phyloP scores from a whole-genome alignment of 2,329 filamentous ascomycete species.

The Diatrype stigma region DNA sequence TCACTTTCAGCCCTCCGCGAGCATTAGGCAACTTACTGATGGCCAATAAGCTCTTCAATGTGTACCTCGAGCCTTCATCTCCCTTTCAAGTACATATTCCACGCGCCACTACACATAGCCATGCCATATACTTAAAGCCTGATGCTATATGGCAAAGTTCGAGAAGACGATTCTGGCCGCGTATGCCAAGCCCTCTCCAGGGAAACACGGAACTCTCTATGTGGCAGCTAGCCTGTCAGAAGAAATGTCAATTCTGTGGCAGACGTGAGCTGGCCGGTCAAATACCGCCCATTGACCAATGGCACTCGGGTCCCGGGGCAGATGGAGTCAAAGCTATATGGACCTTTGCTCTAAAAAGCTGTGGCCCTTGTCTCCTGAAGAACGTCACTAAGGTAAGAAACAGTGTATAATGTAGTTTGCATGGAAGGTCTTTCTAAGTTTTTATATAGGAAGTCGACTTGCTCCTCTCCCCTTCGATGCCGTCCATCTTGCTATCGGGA shows the following conservation, averaged over 20 bases:
- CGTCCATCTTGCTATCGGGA: constrained; percentile 61
- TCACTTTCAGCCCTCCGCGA: constrained; percentile 61
- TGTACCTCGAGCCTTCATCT: constrained; percentile 49
- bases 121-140: constrained; percentile 42
- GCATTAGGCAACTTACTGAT: constrained; percentile 61
- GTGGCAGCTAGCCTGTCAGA: constrained; percentile 66
- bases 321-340: constrained; percentile 63
- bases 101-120: constrained; percentile 31
- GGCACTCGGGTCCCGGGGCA: constrained; percentile 58
- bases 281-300: constrained; percentile 35
- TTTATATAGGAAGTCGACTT: constrained; percentile 64
- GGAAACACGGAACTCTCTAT: constrained; percentile 67
- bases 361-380: constrained; percentile 59
- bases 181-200: constrained; percentile 64
- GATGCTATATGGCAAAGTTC: constrained; percentile 69
- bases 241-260: constrained; percentile 64
- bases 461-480: constrained; percentile 56
- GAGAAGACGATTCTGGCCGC: constrained; percentile 59
- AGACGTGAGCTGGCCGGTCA: constrained; percentile 29
- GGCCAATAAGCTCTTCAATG: constrained; percentile 64
- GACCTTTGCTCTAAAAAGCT: constrained; percentile 65
- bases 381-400: constrained; percentile 61
- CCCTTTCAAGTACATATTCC: constrained; percentile 19
- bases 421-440: constrained; percentile 13
- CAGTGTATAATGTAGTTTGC: constrained; percentile 6